Evolutionary conservation across 2,329 filamentous ascomycete genomes (phyloP).

Genomic region (Colletotrichum sp.): DNA sequence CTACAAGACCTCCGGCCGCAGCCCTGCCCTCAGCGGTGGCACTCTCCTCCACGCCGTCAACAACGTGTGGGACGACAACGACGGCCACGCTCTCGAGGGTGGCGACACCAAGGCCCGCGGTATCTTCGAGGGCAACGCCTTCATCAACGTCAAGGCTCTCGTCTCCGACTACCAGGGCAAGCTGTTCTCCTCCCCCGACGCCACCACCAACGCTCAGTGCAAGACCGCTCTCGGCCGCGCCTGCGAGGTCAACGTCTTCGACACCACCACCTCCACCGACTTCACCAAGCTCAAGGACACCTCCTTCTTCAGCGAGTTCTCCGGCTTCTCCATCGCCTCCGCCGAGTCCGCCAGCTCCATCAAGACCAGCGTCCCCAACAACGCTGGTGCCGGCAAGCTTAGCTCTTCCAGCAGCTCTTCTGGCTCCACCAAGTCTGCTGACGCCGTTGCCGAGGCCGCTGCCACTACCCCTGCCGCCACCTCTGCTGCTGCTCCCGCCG

Average conservation of each 20-base stretch:
- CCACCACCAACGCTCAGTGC: slow-evolving; percentile 11
- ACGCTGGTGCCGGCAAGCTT: slow-evolving; percentile 14
- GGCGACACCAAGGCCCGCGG: slow-evolving; percentile 23
- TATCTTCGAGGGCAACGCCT: slow-evolving; percentile 31
- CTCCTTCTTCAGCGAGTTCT: background rate
- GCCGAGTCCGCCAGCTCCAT: slow-evolving; percentile 7
- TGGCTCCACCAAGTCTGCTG: background rate
- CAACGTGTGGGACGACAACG: slow-evolving; percentile 30
- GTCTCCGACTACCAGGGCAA: slow-evolving; percentile 26
- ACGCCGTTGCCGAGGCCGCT: background rate
- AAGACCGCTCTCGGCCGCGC: slow-evolving; percentile 8
- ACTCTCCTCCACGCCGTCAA: slow-evolving; percentile 35
- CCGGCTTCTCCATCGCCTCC: background rate
- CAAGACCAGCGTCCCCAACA: slow-evolving; percentile 13
- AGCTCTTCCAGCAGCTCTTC: background rate
- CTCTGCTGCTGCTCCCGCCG: background rate
- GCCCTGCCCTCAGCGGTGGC: slow-evolving; percentile 29
- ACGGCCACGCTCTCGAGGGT: slow-evolving; percentile 32
- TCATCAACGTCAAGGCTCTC: slow-evolving; percentile 26
- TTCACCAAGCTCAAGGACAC: slow-evolving; percentile 1
- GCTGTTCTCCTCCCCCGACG: slow-evolving; percentile 29
- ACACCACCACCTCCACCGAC: background rate
- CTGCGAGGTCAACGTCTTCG: slow-evolving; percentile 13
- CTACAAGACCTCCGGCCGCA: slow-evolving; percentile 27
- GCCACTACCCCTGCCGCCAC: background rate